Conservation (phyloP, 371 early-diverging fungal species). For the Mucor circinelloides region DNA sequence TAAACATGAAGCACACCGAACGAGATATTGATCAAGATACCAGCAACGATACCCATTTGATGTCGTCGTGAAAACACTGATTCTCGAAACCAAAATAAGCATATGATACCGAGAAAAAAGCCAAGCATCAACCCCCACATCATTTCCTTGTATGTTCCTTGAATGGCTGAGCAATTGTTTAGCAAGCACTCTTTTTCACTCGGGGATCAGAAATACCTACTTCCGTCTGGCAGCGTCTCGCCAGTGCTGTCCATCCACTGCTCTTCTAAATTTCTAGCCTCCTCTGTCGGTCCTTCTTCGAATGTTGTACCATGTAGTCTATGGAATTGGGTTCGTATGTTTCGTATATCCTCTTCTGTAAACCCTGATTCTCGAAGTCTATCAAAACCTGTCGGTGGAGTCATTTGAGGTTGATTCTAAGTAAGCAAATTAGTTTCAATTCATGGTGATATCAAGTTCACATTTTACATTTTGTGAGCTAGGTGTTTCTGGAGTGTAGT, state of each 20-base stretch:
- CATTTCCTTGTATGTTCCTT: conserved; percentile 69
- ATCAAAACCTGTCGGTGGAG: conserved; percentile 66
- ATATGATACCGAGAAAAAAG: conserved; percentile 68
- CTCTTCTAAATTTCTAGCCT: conserved; percentile 61
- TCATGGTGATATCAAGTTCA: not conserved
- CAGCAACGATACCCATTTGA: conserved; percentile 71
- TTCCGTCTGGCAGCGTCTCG: conserved; percentile 60
- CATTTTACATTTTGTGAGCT: conserved; percentile 21
- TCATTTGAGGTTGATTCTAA: conserved; percentile 35
- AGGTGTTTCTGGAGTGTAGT: conserved; percentile 34
- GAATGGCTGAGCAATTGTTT: conserved; percentile 26
- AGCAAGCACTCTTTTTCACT: not conserved
- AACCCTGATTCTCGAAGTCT: conserved; percentile 72
- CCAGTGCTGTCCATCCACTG: conserved; percentile 74
- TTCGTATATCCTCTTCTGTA: conserved; percentile 67
- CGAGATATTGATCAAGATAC: conserved; percentile 67
- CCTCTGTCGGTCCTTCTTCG: conserved; percentile 24
- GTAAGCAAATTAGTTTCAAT: not conserved
- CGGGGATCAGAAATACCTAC: conserved; percentile 30
- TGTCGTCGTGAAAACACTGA: conserved; percentile 66
- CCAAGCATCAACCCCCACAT: conserved; percentile 67
- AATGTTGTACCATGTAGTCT: conserved; percentile 37
- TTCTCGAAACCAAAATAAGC: conserved; percentile 71
- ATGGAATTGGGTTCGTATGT: conserved; percentile 70
- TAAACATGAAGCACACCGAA: conserved; percentile 66